Conservation (phyloP, 2,329 filamentous ascomycete species). For the Fusarium subtropicale region DNA sequence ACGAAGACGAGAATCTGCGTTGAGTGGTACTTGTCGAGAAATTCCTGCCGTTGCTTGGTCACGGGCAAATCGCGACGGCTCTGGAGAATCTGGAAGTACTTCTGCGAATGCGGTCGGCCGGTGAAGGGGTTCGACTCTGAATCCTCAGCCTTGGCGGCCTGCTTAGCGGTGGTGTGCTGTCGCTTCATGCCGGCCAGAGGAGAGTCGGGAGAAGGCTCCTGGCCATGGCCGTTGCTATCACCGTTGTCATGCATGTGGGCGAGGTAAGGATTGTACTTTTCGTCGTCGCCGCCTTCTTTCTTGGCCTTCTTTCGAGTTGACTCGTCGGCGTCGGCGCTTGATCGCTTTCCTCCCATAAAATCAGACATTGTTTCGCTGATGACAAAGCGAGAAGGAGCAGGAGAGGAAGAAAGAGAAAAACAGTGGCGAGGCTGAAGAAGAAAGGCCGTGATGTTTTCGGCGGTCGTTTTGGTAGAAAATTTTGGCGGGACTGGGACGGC, state of each 20-base stretch:
- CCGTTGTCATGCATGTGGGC: slow-evolving; percentile 81
- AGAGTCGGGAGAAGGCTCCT: slow-evolving; percentile 54
- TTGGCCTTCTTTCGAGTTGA: slow-evolving; percentile 58
- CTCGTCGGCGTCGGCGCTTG: slow-evolving; percentile 58
- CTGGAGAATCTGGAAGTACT: slow-evolving; percentile 92
- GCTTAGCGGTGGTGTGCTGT: slow-evolving; percentile 81
- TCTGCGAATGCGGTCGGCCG: slow-evolving; percentile 76
- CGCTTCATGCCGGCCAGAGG: slow-evolving; percentile 76
- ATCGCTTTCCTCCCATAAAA: slow-evolving; percentile 56
- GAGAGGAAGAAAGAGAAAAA: slow-evolving; percentile 9
- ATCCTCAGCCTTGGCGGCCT: slow-evolving; percentile 81
- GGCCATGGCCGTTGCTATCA: slow-evolving; percentile 55
- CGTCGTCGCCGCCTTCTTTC: slow-evolving; percentile 50
- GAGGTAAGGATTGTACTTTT: slow-evolving; percentile 83
- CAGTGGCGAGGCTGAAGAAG: slow-evolving; percentile 43
- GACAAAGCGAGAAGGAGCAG: slow-evolving; percentile 2
- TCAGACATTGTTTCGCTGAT: slow-evolving; percentile 54
- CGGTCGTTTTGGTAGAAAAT: slow-evolving; percentile 43
- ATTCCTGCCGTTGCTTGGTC: slow-evolving; percentile 92
- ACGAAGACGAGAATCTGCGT: slow-evolving; percentile 98
- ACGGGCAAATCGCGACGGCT: slow-evolving; percentile 88
- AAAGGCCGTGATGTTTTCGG: slow-evolving; percentile 33
- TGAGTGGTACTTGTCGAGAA: slow-evolving; percentile 90
- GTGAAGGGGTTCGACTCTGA: slow-evolving; percentile 88
- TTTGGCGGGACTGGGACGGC: slow-evolving; percentile 45